Base-by-base conservation (phyloP, 2,329 filamentous ascomycete genomes). In the Aspergillus tamarii region DNA sequence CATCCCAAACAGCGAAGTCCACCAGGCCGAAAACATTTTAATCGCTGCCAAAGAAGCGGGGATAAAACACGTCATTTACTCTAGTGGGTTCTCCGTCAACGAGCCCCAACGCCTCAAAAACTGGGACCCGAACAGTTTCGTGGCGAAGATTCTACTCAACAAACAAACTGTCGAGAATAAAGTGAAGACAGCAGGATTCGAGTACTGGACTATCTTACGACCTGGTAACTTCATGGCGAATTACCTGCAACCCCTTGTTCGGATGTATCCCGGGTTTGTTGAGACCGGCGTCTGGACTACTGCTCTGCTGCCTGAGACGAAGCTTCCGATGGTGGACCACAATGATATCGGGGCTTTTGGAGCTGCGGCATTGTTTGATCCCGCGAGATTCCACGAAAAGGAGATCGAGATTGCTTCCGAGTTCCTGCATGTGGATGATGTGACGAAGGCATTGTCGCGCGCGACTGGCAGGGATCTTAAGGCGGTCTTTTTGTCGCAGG, bases 141-240 rank as follows among this genome's bases (percentile, higher is more conserved):
- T 75, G 0, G 76, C 72, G 7, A 71, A 64, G 8, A 57, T 79
- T 2, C 63, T 82, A 4, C 63, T 73, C 8, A 73, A 73, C 23
- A 87, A 87, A 67, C 68, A 74, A 23, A 68, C 70, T 1, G 77
- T 84, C 26, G 84, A 86, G 64, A 64, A 74, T 1, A 72, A 73
- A 23, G 70, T 83, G 4, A 72, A 76, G 23, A 60, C 67, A 10
- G 69, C 73, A 1, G 78, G 78, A 2, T 81, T 84, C 63, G 65
- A 77, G 16, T 65, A 70, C 9, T 86, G 81, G 79, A 85, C 84
- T 0, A 78, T 86, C 26, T 69, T 87, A 2, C 81, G 83, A 2
- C 83, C 83, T 0, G 82, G 80, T 1, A 80, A 77, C 67, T 86
- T 87, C 75, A 84, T 84, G 80, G 76, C 78, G 23, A 87, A 87